Evolutionary conservation across 371 early-diverging fungal genomes (phyloP).

Genomic region (Gilbertella persicaria): DNA sequence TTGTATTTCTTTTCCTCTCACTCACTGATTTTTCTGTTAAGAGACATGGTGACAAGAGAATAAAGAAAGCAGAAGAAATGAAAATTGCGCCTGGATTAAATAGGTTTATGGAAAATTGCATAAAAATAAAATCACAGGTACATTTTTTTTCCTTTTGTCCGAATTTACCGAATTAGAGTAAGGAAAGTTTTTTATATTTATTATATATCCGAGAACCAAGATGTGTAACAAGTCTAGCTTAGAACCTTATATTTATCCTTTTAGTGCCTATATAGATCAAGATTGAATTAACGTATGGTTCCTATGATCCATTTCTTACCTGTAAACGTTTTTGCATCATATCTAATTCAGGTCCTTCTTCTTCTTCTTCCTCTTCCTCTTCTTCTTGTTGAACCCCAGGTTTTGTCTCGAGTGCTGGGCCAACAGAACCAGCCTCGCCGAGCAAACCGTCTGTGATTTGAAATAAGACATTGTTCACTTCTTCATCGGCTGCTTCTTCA

Average conservation of each 20-base stretch:
- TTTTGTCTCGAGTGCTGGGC: constrained; percentile 54
- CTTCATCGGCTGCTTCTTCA: constrained; percentile 94
- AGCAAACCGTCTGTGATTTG: constrained; percentile 89
- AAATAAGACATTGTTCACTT: constrained; percentile 87
- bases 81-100: not conserved
- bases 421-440: constrained; percentile 69
- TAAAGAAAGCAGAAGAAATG: constrained; percentile 1
- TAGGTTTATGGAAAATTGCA: constrained; percentile 8
- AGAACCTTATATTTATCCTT: constrained; percentile 23
- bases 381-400: constrained; percentile 41
- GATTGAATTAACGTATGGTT: too few relatives aligned
- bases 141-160: constrained; percentile 24
- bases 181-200: not conserved
- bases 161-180: constrained; percentile 12
- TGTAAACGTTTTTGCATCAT: constrained; percentile 85
- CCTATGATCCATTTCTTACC: constrained; percentile 43
- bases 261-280: constrained; percentile 43
- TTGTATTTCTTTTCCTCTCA: not conserved
- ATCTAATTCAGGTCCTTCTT: constrained; percentile 77
- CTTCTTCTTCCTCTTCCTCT: constrained; percentile 61
- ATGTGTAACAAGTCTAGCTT: too few relatives aligned
- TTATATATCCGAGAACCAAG: too few relatives aligned
- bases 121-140: constrained; percentile 8
- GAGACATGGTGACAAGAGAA: constrained; percentile 6
- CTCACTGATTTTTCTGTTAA: constrained; percentile 28